Conservation (phyloP, 495 filamentous ascomycete species). For the Neurospora sp. region DNA sequence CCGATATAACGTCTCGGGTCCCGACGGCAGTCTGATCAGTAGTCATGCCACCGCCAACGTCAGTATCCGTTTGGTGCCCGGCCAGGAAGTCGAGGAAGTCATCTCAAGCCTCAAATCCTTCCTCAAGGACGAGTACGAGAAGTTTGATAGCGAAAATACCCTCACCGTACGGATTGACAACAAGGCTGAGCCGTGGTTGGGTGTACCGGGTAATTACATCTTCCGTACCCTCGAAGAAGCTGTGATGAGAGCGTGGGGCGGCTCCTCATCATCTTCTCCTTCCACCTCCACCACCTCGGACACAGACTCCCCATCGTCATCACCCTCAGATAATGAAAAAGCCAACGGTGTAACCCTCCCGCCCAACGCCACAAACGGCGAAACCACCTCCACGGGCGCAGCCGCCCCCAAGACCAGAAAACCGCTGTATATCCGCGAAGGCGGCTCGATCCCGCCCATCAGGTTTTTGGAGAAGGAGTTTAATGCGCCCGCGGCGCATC, state of each 20-base stretch:
- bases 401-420: constrained; percentile 28
- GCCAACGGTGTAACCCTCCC: constrained; percentile 1
- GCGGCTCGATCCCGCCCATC: constrained; percentile 87
- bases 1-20: constrained; percentile 79
- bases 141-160: constrained; percentile 66
- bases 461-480: constrained; percentile 94
- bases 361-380: constrained; percentile 8
- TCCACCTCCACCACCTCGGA: neutral
- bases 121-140: constrained; percentile 59
- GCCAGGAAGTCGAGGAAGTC: constrained; percentile 73
- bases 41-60: constrained; percentile 74
- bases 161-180: constrained; percentile 80
- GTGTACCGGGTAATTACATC: constrained; percentile 81
- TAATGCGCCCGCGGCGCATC: constrained; percentile 78
- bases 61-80: constrained; percentile 85
- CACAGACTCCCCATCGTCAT: neutral
- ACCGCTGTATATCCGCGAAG: constrained; percentile 89
- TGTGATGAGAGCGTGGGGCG: constrained; percentile 67
- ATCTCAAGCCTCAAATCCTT: constrained; percentile 54
- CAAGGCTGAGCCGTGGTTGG: constrained; percentile 92
- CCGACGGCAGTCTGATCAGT: constrained; percentile 80
- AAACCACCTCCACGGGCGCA: neutral
- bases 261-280: constrained; percentile 1
- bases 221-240: constrained; percentile 83
- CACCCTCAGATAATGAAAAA: neutral